Evolutionary conservation across 2,329 filamentous ascomycete genomes (phyloP), one percentile per base, ranked within the genome.

Genomic region (Xenoacremonium recifei): DNA sequence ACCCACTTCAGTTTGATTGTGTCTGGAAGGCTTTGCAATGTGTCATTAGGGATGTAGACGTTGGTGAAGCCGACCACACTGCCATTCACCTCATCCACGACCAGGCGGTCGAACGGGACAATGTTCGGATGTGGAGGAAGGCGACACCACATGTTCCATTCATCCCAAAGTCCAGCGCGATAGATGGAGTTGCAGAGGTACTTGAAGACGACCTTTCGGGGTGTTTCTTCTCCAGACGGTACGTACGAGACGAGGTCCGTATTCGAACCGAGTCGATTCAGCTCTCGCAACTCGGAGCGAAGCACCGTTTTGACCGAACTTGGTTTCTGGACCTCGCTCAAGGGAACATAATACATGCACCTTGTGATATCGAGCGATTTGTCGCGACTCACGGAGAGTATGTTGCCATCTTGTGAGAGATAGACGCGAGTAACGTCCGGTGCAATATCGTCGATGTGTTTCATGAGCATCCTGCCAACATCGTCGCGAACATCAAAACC

Each of bases 41-140:
- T 66, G 12, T 64, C 64, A n/a, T 64, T 63, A n/a, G 62, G 52
- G 6, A 69, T 53, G 37, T 57, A 66, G 7, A 40, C 15, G 4
- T 34, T 62, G 6, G 67, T 69, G 42, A 68, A 71, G 7, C 67
- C 67, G 20, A 69, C 56, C 1, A 66, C 53, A 3, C 44, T 33
- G 12, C 54, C 59, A 13, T 59, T 51, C 0, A 66, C 29, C 39
- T 56, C 56, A 19, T 68, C 63, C 1, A 68, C 20, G 12, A 68
- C 57, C 7, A 69, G 48, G 27, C 48, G 44, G 33, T 68, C 63
- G 37, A 68, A 60, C 2, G 57, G 55, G 4, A 67, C 55, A 15
- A 69, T 62, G 21, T 67, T 62, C 3, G 63, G 60, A 44, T 70
- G 65, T 23, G 38, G 42, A 4, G 67, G 64, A 2, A 69, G 57